Conservation (phyloP, 139 green algal genomes). For the Chlamydomonas eustigma region DNA sequence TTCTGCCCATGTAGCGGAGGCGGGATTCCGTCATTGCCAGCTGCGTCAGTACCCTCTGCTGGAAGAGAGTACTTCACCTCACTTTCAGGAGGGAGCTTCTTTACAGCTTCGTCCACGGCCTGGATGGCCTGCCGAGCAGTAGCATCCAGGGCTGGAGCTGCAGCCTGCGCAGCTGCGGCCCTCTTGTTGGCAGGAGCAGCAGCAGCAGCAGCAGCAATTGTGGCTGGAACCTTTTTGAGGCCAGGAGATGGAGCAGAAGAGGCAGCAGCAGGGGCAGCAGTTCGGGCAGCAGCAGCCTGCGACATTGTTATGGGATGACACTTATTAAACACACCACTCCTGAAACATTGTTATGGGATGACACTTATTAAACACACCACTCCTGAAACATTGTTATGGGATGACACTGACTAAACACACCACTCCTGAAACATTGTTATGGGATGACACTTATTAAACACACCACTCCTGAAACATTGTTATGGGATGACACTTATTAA, state of each 20-base stretch:
- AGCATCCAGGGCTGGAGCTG: slow-evolving; percentile 6
- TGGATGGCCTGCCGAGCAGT: slow-evolving; percentile 17
- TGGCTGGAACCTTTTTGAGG: not conserved
- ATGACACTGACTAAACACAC: too few species aligned
- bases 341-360: too few species aligned
- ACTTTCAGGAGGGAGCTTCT: slow-evolving; percentile 30
- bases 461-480: too few species aligned
- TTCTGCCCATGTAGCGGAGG: slow-evolving; percentile 41
- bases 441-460: too few species aligned
- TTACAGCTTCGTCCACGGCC: slow-evolving; percentile 21
- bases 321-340: too few species aligned
- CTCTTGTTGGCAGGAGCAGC: not conserved
- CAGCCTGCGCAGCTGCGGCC: not conserved
- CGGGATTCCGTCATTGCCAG: slow-evolving; percentile 13
- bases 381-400: too few species aligned
- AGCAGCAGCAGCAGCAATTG: not conserved
- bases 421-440: too few species aligned
- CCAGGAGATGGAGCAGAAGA: not conserved
- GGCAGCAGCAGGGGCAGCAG: too few species aligned
- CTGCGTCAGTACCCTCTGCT: slow-evolving; percentile 20
- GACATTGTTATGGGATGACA: too few species aligned
- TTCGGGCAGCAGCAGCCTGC: too few species aligned
- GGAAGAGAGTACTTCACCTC: slow-evolving; percentile 43
- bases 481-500: too few species aligned
- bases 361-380: too few species aligned